Evolutionary conservation across 78 protist genomes (phyloP).

Genomic region (Dictyostelium intermedium): DNA sequence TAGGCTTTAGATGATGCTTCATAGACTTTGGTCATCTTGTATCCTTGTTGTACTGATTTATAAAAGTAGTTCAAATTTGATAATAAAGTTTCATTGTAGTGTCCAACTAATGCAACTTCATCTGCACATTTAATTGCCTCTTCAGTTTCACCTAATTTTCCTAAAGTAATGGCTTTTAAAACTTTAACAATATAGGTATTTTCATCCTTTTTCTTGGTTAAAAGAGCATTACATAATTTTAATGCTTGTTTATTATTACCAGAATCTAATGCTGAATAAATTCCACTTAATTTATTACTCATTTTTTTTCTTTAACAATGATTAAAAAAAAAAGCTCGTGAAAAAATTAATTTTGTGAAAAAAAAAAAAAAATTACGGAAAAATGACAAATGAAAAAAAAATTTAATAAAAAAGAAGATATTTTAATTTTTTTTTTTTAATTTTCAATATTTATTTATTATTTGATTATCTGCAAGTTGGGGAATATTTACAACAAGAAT

Average conservation of each 20-base stretch:
- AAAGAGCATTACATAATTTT: slow-evolving; percentile 34
- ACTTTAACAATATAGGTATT: neutral
- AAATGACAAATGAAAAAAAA: too few relatives aligned
- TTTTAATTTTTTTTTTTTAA: neutral
- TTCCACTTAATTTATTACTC: slow-evolving; percentile 25
- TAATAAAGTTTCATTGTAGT: slow-evolving; percentile 8
- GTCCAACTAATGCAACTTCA: slow-evolving; percentile 16
- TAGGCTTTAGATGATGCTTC: slow-evolving; percentile 11
- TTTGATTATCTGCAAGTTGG: neutral
- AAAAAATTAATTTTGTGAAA: too few relatives aligned
- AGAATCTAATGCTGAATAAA: slow-evolving; percentile 60
- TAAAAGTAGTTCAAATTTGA: slow-evolving; percentile 51
- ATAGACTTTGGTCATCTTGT: slow-evolving; percentile 59
- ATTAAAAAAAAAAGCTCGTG: neutral
- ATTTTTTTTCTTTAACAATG: neutral
- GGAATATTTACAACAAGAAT: neutral
- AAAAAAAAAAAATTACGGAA: too few relatives aligned
- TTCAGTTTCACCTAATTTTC: slow-evolving; percentile 7
- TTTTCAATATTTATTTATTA: neutral
- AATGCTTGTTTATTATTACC: slow-evolving; percentile 49
- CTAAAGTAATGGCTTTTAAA: slow-evolving; percentile 3
- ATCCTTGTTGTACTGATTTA: slow-evolving; percentile 25
- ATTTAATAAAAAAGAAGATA: too few relatives aligned
- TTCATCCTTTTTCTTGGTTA: slow-evolving; percentile 19
- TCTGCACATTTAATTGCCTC: slow-evolving; percentile 63